These are phyloP conservation scores for Pseudognaphalium luteoalbum DNA, from an alignment of 129 eudicot species.

Conservation along the genomic window DNA sequence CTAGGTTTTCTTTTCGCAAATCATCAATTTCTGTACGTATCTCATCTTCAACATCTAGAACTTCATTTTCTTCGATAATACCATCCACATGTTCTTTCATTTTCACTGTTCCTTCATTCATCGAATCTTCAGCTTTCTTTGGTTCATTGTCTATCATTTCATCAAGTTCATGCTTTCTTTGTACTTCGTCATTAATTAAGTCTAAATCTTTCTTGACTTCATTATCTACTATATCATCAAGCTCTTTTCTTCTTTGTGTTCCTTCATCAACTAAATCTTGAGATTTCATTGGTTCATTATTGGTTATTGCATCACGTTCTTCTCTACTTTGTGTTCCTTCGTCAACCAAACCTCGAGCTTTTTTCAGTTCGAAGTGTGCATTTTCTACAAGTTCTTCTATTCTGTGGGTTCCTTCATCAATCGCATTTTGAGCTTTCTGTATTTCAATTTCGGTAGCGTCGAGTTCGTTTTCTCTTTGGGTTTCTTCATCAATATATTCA, in stretches of 20 bases:
- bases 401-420: conserved; percentile 17
- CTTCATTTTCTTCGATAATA: not conserved
- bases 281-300: not conserved
- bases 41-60: conserved; percentile 35
- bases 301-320: not conserved
- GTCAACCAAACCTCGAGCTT: conserved; percentile 2
- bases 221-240: not conserved
- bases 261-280: conserved; percentile 17
- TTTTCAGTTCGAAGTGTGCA: not conserved
- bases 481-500: not conserved
- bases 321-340: not conserved
- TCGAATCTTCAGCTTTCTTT: not conserved
- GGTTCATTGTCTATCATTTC: conserved; percentile 6
- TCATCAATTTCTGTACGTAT: conserved; percentile 60
- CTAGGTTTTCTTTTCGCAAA: conserved; percentile 63
- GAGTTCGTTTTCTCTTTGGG: not conserved
- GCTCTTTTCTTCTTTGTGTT: conserved; percentile 11
- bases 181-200: conserved; percentile 8
- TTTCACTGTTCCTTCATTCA: conserved; percentile 7
- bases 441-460: conserved; percentile 2
- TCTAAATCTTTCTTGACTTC: not conserved
- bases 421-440: conserved; percentile 4
- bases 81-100: not conserved
- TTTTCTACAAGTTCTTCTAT: conserved; percentile 2
- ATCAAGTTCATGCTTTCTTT: not conserved